Evolutionary conservation across 139 green algal genomes (phyloP).

Genomic region (Micractinium sp.): DNA sequence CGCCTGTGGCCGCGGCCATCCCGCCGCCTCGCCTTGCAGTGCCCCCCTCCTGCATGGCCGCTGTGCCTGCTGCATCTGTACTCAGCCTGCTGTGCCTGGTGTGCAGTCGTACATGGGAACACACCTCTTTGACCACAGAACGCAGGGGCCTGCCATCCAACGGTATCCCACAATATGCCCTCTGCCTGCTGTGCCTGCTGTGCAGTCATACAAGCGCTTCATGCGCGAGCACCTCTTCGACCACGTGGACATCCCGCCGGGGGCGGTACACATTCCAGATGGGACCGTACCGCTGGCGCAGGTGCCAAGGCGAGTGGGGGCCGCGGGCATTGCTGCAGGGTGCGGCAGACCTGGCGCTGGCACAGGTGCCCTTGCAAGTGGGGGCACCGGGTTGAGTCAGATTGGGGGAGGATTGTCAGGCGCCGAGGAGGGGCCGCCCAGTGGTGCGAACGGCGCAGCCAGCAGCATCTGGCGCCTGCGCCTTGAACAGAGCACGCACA

Average conservation of each 20-base stretch:
- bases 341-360: too few species aligned
- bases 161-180: constrained; percentile 25
- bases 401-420: too few species aligned
- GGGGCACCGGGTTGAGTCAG: too few species aligned
- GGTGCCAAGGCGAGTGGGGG: not conserved
- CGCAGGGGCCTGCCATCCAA: constrained; percentile 39
- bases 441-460: too few species aligned
- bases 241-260: constrained; percentile 32
- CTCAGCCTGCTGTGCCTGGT: not conserved
- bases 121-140: not conserved
- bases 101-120: not conserved
- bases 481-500: too few species aligned
- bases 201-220: constrained; percentile 32
- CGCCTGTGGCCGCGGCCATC: too few species aligned
- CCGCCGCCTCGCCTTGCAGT: too few species aligned
- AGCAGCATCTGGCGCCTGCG: too few species aligned
- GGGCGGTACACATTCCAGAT: constrained; percentile 21
- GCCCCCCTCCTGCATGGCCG: too few species aligned
- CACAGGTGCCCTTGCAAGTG: too few species aligned
- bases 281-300: constrained; percentile 12
- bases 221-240: constrained; percentile 39
- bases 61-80: too few species aligned
- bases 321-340: not conserved
- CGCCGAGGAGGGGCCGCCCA: too few species aligned
- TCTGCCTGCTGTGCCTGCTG: not conserved